Percentiles rank a stretch among this genome's conserved stretches.
Evolutionary conservation across 345 rosid species (phyloP).

Genomic region (Clausena lansium): DNA sequence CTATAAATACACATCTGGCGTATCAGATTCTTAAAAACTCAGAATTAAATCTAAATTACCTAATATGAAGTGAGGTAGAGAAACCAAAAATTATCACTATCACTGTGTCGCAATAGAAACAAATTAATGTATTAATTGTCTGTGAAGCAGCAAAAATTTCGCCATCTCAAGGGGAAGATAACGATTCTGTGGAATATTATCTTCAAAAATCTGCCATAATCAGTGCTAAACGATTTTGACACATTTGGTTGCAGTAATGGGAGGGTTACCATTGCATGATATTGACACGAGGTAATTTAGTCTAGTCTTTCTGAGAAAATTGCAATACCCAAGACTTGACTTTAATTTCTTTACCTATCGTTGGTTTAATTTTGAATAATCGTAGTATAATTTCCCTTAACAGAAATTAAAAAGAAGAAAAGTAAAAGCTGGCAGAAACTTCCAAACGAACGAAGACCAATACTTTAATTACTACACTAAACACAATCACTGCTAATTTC

Average conservation of each 20-base stretch:
- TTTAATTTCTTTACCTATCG: too few species aligned
- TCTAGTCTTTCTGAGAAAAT: neutral
- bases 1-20: too few species aligned
- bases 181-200: neutral
- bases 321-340: neutral
- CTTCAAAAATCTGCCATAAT: neutral
- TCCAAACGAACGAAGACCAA: neutral
- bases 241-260: neutral
- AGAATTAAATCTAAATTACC: too few species aligned
- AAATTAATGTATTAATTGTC: neutral
- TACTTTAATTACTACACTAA: too few species aligned
- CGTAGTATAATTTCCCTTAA: too few species aligned
- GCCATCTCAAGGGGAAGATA: neutral
- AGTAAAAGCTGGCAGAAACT: neutral
- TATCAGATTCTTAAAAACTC: too few species aligned
- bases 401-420: too few species aligned
- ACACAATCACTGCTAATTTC: neutral
- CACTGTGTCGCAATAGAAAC: too few species aligned
- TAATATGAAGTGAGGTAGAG: too few species aligned
- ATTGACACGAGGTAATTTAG: neutral
- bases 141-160: neutral
- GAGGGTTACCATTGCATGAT: neutral
- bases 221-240: neutral
- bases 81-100: too few species aligned
- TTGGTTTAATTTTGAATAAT: too few species aligned